Evolutionary conservation across 805 yeast species (phyloP).

Genomic region (Naumovozyma baii): DNA sequence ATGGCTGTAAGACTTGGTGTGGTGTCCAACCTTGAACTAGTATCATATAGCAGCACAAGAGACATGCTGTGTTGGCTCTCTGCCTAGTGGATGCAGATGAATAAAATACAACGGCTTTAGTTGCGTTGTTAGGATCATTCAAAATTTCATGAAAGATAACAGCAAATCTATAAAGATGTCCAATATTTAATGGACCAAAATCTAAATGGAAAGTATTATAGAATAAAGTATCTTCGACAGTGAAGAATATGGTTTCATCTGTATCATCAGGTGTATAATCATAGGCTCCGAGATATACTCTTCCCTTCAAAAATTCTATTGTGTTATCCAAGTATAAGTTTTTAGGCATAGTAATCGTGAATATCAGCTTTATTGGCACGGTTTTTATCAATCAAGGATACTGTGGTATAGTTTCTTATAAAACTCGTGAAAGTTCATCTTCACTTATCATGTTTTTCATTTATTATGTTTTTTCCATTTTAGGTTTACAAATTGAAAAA

Average conservation of each 20-base stretch:
- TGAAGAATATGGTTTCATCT: slow-evolving; percentile 67
- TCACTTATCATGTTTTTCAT: neutral
- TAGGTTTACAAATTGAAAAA: no score
- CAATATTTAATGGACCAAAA: slow-evolving; percentile 92
- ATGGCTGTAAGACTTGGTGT: slow-evolving; percentile 91
- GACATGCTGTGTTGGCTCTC: slow-evolving; percentile 89
- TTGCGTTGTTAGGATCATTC: slow-evolving; percentile 73
- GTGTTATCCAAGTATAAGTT: slow-evolving; percentile 29
- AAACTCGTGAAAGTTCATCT: neutral
- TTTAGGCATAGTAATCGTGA: slow-evolving; percentile 19
- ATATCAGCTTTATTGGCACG: neutral
- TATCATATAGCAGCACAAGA: slow-evolving; percentile 89
- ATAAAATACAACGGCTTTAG: slow-evolving; percentile 84
- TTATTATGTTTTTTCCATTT: neutral
- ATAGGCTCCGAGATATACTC: slow-evolving; percentile 85
- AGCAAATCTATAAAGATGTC: slow-evolving; percentile 89
- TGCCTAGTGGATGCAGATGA: slow-evolving; percentile 73
- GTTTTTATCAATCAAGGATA: neutral
- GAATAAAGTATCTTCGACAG: slow-evolving; percentile 85
- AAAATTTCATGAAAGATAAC: slow-evolving; percentile 85
- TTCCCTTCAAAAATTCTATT: slow-evolving; percentile 35
- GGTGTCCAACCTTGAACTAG: slow-evolving; percentile 97
- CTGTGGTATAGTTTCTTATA: no score
- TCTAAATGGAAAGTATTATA: slow-evolving; percentile 94
- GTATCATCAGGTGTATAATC: slow-evolving; percentile 73